Evolutionary conservation across 2,329 filamentous ascomycete species (phyloP), one percentile per base, ranked within the genome.

Genomic region (Aspergillus awamori): DNA sequence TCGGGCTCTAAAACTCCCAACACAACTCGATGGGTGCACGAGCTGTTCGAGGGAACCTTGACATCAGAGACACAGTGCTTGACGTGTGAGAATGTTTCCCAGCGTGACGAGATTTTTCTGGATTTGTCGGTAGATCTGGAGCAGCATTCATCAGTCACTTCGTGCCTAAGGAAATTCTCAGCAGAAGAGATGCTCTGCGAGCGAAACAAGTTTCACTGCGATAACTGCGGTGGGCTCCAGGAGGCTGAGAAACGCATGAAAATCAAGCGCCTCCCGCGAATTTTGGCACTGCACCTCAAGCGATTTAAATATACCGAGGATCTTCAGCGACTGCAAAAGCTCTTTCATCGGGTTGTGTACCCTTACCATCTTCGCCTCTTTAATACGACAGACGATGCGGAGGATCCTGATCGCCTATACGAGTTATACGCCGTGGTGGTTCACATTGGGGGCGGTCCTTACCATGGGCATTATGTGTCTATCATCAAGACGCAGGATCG

Each of bases 191-290:
- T 98, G 92, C 84, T 99, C 60, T 98, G 95, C 73, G 95, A 99
- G 79, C 86, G 93, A 63, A 98, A 99, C 81, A 99, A 99, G 74
- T 99, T 99, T 68, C 94, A 99, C 74, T 99, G 95, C 79, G 95
- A 99, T 75, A 93, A 93, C 70, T 99, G 95, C 69, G 95, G 95
- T 57, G 95, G 95, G 2, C 81, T 99, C 58, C 95, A 99, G 77
- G 95, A 99, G 79, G 95, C 95, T 0, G 95, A 99, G 77, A 99
- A 98, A 82, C 87, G 95, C 65, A 99, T 99, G 95, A 99, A 98
- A 82, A 94, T 99, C 69, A 98, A 99, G 81, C 87, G 91, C 57
- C 80, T 98, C 72, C 95, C 95, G 4, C 93, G 92, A 72, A 92
- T 99, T 62, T 79, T 99, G 65, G 93, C 95, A 4, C 81, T 99